A percentile compares a stretch with the other conserved stretches of the same genome.
Evolutionary conservation across 2,329 filamentous ascomycete species (phyloP).

Genomic region (Alternaria panax): DNA sequence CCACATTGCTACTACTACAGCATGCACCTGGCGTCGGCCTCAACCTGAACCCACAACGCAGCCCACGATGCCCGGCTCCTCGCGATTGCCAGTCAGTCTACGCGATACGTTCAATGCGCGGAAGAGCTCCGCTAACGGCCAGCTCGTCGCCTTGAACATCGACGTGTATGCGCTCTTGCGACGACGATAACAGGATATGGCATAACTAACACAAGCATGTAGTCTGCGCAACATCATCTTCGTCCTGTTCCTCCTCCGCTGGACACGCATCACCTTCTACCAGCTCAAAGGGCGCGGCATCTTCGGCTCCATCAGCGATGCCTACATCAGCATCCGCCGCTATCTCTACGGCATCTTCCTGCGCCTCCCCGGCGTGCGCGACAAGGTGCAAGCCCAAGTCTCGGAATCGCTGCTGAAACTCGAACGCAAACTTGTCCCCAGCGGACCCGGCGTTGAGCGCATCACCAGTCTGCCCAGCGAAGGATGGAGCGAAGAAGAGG

Average conservation of each 20-base stretch:
- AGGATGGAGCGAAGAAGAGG: constrained; percentile 80
- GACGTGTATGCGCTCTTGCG: constrained; percentile 65
- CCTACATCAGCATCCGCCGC: constrained; percentile 75
- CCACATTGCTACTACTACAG: constrained; percentile 1
- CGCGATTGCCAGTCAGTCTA: constrained; percentile 74
- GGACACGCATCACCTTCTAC: constrained; percentile 79
- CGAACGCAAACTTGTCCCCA: constrained; percentile 81
- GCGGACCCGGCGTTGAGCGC: constrained; percentile 72
- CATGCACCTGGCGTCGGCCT: background rate
- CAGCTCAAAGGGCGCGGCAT: constrained; percentile 89
- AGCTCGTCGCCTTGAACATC: constrained; percentile 67
- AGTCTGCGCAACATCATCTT: constrained; percentile 86
- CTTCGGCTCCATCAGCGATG: constrained; percentile 76
- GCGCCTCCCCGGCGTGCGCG: constrained; percentile 82
- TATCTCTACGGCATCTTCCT: constrained; percentile 86
- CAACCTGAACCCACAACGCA: background rate
- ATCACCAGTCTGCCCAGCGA: constrained; percentile 81
- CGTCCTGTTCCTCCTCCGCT: constrained; percentile 83
- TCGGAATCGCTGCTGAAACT: constrained; percentile 80
- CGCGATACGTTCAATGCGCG: constrained; percentile 71
- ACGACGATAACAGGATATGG: background rate
- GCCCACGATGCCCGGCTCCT: constrained; percentile 61
- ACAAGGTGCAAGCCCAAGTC: constrained; percentile 85
- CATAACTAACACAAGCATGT: constrained; percentile 1
- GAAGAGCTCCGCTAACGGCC: constrained; percentile 63